These are phyloP conservation scores for Beauveria sp. DNA, from an alignment of 2,329 filamentous ascomycete genomes.

Conservation along the genomic window DNA sequence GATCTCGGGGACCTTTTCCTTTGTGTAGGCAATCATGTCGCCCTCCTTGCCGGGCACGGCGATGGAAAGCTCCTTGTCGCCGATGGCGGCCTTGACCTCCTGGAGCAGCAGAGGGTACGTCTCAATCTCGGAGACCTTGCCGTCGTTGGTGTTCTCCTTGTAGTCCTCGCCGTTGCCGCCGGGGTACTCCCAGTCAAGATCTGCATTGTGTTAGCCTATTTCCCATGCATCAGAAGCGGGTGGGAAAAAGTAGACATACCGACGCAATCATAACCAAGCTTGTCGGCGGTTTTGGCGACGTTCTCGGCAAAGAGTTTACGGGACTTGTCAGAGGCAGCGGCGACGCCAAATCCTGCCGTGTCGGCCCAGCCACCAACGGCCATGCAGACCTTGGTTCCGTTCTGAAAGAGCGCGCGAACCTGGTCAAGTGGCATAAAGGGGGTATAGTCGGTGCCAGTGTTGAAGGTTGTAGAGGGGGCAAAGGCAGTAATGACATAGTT, in stretches of 20 bases:
- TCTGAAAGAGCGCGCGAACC: slow-evolving; percentile 43
- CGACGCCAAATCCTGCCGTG: slow-evolving; percentile 45
- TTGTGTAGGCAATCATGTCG: slow-evolving; percentile 63
- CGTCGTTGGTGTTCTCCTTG: slow-evolving; percentile 50
- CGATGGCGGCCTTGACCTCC: slow-evolving; percentile 51
- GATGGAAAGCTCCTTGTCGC: slow-evolving; percentile 55
- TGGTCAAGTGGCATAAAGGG: slow-evolving; percentile 46
- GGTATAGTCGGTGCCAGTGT: slow-evolving; percentile 34
- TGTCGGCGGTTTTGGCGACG: slow-evolving; percentile 44
- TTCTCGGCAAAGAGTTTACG: slow-evolving; percentile 50
- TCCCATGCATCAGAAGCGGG: not conserved
- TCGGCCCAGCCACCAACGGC: slow-evolving; percentile 62
- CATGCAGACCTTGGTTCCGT: slow-evolving; percentile 51
- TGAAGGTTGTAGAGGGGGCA: slow-evolving; percentile 43
- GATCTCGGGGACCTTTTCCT: slow-evolving; percentile 48
- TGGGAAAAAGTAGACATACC: slow-evolving; percentile 25
- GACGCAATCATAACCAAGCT: slow-evolving; percentile 52
- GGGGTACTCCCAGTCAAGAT: slow-evolving; percentile 60
- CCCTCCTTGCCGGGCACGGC: slow-evolving; percentile 54
- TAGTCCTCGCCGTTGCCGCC: slow-evolving; percentile 64
- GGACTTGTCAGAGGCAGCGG: slow-evolving; percentile 36
- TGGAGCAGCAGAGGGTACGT: slow-evolving; percentile 54
- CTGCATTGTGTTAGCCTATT: slow-evolving; percentile 21
- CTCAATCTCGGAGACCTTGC: slow-evolving; percentile 52
- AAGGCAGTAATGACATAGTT: slow-evolving; percentile 50